Conservation (phyloP, 805 yeast species). For the Myxozyma udenii region DNA sequence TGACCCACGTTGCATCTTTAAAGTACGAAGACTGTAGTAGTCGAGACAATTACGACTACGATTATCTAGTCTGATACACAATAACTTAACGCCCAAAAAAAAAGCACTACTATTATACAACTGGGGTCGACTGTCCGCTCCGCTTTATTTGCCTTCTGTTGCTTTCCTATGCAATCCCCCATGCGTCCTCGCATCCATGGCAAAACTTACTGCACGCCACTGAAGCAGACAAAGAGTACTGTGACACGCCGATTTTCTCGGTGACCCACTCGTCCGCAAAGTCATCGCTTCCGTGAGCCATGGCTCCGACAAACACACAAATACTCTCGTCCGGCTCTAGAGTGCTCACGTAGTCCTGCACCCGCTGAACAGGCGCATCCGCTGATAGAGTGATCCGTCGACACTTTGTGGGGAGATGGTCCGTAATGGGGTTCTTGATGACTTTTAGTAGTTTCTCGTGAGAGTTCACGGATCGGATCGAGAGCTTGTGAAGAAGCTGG, state of each 20-base stretch:
- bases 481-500: constrained; percentile 84
- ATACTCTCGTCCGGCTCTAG: constrained; percentile 87
- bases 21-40: too few relatives aligned
- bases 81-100: too few relatives aligned
- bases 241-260: constrained; percentile 92
- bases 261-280: constrained; percentile 97
- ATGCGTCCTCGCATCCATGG: constrained; percentile 98
- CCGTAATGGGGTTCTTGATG: constrained; percentile 94
- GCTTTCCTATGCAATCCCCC: constrained; percentile 61
- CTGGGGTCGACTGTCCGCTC: too few relatives aligned
- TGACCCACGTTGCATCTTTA: too few relatives aligned
- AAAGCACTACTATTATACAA: too few relatives aligned
- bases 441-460: constrained; percentile 92
- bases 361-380: constrained; percentile 81
- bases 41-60: too few relatives aligned
- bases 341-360: constrained; percentile 78
- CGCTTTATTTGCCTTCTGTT: too few relatives aligned
- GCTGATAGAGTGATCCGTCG: constrained; percentile 87
- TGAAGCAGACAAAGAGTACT: constrained; percentile 93
- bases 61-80: too few relatives aligned
- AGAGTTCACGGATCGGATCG: constrained; percentile 90
- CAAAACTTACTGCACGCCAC: constrained; percentile 98
- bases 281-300: constrained; percentile 97
- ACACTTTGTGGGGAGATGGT: constrained; percentile 94
- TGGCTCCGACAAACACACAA: constrained; percentile 98